A percentile compares a stretch with the other conserved stretches of the same genome.
These are phyloP conservation scores for Aspergillus sclerotiicarbonarius DNA, from an alignment of 495 filamentous ascomycete genomes.

Conservation along the genomic window DNA sequence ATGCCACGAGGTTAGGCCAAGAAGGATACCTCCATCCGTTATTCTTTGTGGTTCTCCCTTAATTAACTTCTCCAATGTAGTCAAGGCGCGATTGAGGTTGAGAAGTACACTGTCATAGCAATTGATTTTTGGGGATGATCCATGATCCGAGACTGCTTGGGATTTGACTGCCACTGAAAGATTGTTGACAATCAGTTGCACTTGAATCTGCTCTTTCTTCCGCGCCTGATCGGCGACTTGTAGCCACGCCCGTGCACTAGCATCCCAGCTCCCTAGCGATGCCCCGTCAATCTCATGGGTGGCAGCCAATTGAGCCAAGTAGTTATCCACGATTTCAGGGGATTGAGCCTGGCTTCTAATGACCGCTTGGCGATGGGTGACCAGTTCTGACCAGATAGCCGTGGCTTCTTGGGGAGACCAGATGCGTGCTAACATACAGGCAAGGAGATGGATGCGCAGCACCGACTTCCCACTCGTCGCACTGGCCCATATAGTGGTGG, in stretches of 20 bases:
- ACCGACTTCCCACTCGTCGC: conserved; percentile 6
- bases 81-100: conserved; percentile 5
- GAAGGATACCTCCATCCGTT: conserved; percentile 8
- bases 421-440: conserved; percentile 15
- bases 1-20: conserved; percentile 14
- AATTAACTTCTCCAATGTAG: conserved; percentile 7
- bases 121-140: not conserved
- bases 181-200: conserved; percentile 14
- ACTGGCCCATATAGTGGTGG: conserved; percentile 12
- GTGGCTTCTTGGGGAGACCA: conserved; percentile 13
- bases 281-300: conserved; percentile 3
- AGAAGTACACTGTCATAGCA: conserved; percentile 11
- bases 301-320: not conserved
- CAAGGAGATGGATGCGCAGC: conserved; percentile 10
- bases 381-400: conserved; percentile 10
- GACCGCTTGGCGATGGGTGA: conserved; percentile 2
- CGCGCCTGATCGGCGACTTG: conserved; percentile 7
- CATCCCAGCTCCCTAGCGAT: conserved; percentile 8
- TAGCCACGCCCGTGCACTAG: conserved; percentile 14
- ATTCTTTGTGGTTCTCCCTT: conserved; percentile 9
- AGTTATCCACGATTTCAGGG: not conserved
- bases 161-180: conserved; percentile 6
- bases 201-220: conserved; percentile 8
- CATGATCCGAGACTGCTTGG: not conserved
- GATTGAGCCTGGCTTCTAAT: not conserved